Conservation (phyloP, 305 asterid species). For the Solanum chacoense region DNA sequence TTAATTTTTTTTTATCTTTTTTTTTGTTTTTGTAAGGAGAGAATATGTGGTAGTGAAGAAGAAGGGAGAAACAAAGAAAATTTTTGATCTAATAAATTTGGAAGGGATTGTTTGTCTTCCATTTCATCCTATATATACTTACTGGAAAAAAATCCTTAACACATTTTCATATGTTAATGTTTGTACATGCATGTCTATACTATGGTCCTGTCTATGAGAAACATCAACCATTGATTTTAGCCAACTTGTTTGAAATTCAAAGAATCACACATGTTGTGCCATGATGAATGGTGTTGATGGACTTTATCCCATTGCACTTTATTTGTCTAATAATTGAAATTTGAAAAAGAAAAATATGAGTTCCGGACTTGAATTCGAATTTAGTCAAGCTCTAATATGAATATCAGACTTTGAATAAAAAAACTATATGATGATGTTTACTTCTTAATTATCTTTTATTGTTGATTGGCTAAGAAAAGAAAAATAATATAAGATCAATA, state of each 20-base stretch:
- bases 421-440: not conserved
- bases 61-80: not conserved
- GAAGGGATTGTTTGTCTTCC: conserved; percentile 1
- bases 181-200: not conserved
- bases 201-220: not conserved
- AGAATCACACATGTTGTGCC: not conserved
- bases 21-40: not conserved
- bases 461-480: not conserved
- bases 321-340: not conserved
- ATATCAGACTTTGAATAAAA: no score
- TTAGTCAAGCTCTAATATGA: no score
- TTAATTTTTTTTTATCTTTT: not conserved
- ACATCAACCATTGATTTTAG: not conserved
- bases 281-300: not conserved
- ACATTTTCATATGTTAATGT: not conserved
- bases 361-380: no score
- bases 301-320: not conserved
- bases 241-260: not conserved
- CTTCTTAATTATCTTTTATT: not conserved
- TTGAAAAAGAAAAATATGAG: not conserved
- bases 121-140: conserved; percentile 8
- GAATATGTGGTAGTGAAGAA: conserved; percentile 6
- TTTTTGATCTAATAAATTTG: not conserved
- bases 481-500: not conserved
- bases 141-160: not conserved